Conservation (phyloP, 371 early-diverging fungal species). For the Mortierella sp. region DNA sequence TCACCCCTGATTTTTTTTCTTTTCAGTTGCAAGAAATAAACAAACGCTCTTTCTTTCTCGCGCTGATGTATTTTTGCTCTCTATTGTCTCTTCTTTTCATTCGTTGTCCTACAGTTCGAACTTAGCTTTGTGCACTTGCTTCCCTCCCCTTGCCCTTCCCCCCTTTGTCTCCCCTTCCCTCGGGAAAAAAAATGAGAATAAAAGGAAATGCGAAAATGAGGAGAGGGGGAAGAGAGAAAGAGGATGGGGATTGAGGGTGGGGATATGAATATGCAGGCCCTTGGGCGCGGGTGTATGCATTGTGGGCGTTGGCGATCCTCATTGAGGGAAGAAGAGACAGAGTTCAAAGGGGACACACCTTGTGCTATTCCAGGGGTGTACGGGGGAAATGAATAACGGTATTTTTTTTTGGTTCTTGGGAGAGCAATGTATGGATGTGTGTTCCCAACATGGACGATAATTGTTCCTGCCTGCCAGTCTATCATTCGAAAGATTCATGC, state of each 20-base stretch:
- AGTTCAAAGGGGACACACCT: not conserved
- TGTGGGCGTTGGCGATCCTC: conserved; percentile 7
- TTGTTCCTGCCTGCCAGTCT: not conserved
- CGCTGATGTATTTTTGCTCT: not conserved
- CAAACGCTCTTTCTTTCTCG: too few relatives aligned
- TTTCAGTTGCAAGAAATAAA: not conserved
- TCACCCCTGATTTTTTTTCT: not conserved
- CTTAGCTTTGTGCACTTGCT: not conserved
- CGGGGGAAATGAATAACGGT: not conserved
- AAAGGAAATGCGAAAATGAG: not conserved
- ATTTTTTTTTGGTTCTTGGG: not conserved
- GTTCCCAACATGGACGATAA: not conserved
- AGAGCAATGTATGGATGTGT: not conserved
- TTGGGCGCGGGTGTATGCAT: not conserved
- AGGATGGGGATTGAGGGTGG: not conserved
- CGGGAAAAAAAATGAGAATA: not conserved
- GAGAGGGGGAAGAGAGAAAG: not conserved
- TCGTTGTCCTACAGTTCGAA: too few relatives aligned
- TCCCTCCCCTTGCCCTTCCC: not conserved
- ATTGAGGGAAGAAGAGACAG: not conserved
- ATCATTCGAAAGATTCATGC: not conserved
- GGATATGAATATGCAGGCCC: not conserved
- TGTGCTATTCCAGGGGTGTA: not conserved
- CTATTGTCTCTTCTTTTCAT: not conserved
- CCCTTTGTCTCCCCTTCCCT: not conserved